Conservation (phyloP, 2,329 filamentous ascomycete species). For the Cordyceps militaris region DNA sequence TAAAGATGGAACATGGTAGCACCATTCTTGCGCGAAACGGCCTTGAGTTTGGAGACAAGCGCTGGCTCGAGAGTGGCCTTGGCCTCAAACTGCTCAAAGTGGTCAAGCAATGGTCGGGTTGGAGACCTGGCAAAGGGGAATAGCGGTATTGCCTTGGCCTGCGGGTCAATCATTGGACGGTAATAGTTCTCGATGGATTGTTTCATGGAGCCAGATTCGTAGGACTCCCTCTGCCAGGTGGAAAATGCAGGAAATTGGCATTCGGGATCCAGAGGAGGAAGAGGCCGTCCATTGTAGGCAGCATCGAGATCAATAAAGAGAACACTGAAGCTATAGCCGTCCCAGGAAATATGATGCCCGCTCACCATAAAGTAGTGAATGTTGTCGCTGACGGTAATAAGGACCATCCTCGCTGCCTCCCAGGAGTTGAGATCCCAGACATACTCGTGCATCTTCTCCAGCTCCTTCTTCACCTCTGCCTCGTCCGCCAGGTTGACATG, state of each 20-base stretch:
- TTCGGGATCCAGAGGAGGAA: neutral
- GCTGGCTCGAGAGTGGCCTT: neutral
- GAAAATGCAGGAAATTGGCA: neutral
- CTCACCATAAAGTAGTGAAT: neutral
- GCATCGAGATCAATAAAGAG: neutral
- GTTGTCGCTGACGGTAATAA: neutral
- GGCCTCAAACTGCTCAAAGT: neutral
- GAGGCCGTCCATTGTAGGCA: neutral
- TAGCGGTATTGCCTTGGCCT: too few species aligned
- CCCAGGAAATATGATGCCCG: neutral
- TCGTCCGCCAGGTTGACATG: neutral
- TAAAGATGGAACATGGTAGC: neutral
- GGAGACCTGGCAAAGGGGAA: too few species aligned
- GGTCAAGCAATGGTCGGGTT: neutral
- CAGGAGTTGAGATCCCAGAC: neutral
- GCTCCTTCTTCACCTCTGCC: neutral
- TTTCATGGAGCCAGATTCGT: neutral
- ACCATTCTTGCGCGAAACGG: neutral
- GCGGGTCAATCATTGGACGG: too few species aligned
- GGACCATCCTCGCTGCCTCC: too few species aligned
- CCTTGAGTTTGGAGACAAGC: neutral
- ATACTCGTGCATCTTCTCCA: neutral
- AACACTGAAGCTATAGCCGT: neutral
- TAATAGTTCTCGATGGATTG: too few species aligned
- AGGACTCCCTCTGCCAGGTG: neutral